A percentile compares a stretch with the other conserved stretches of the same genome.
Conservation (phyloP, 345 rosid genomes). For the Psidium friedrichsthalianum region DNA sequence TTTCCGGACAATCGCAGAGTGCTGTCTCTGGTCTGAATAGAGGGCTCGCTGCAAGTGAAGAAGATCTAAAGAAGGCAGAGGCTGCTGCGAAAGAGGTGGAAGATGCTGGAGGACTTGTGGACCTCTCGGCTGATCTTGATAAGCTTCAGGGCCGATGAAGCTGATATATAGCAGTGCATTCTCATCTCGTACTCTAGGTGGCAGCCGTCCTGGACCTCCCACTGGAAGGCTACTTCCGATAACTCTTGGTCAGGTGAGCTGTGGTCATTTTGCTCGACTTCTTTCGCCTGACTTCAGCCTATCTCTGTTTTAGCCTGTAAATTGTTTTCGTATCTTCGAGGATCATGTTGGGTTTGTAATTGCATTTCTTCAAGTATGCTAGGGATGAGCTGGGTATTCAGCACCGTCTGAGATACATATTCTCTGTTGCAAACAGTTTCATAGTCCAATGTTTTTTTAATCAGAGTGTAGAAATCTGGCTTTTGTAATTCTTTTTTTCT, state of each 20-base stretch:
- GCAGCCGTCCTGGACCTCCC: constrained; percentile 90
- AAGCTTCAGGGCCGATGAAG: constrained; percentile 82
- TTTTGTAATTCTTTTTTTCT: neutral
- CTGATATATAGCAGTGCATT: constrained; percentile 86
- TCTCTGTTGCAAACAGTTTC: neutral
- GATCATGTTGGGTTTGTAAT: neutral
- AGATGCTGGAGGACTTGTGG: constrained; percentile 54
- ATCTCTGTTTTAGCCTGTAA: neutral
- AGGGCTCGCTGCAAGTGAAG: constrained; percentile 68
- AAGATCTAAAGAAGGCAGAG: constrained; percentile 58
- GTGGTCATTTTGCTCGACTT: neutral
- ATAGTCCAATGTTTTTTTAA: neutral
- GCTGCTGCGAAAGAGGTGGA: constrained; percentile 73
- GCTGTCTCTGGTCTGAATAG: constrained; percentile 75
- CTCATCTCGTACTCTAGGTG: constrained; percentile 80
- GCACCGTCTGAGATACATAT: neutral
- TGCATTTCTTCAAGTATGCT: neutral
- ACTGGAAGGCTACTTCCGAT: constrained; percentile 81
- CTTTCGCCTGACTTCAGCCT: neutral
- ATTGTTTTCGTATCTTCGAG: neutral
- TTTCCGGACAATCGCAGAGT: constrained; percentile 27
- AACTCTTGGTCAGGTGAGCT: constrained; percentile 77
- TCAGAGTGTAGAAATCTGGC: neutral
- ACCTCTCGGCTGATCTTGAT: constrained; percentile 41
- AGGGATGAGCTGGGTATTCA: neutral